Conservation (phyloP, 1,139 yeast species). For the Suhomyces coccinellae region DNA sequence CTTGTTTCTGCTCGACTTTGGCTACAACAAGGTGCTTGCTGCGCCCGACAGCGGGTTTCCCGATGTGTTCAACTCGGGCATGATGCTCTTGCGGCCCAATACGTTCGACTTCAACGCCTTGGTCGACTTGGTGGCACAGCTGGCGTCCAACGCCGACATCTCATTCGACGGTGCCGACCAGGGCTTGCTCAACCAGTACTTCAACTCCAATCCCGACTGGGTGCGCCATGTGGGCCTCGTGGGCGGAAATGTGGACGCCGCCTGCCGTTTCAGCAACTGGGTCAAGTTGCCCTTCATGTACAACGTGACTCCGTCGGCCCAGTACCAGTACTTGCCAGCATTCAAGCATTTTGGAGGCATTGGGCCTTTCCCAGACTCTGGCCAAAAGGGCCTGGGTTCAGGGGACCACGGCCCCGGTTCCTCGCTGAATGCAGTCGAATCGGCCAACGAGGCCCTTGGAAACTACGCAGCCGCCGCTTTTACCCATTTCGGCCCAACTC, state of each 20-base stretch:
- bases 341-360: constrained; percentile 51
- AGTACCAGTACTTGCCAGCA: constrained; percentile 86
- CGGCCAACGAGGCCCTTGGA: constrained; percentile 20
- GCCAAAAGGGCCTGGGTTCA: not conserved
- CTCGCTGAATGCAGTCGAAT: constrained; percentile 1
- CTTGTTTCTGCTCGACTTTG: constrained; percentile 33
- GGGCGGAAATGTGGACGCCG: constrained; percentile 6
- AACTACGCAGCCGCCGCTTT: constrained; percentile 31
- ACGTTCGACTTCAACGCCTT: constrained; percentile 45
- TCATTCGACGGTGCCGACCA: constrained; percentile 97
- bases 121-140: constrained; percentile 31
- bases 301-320: constrained; percentile 83
- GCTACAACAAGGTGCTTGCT: constrained; percentile 54
- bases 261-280: constrained; percentile 48
- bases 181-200: constrained; percentile 83
- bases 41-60: constrained; percentile 97
- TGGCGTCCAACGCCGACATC: constrained; percentile 15
- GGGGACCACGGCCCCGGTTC: not conserved
- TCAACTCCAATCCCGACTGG: constrained; percentile 53
- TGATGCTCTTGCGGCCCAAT: constrained; percentile 68
- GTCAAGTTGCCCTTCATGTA: constrained; percentile 71
- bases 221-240: constrained; percentile 18
- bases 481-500: constrained; percentile 22
- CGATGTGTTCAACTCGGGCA: constrained; percentile 90
- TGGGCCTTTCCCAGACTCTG: not conserved